Percentiles rank a stretch among this genome's conserved stretches.
phyloP scores from a whole-genome alignment of 1,139 yeast genomes.

The Yamadazyma pseudoaaseri region DNA sequence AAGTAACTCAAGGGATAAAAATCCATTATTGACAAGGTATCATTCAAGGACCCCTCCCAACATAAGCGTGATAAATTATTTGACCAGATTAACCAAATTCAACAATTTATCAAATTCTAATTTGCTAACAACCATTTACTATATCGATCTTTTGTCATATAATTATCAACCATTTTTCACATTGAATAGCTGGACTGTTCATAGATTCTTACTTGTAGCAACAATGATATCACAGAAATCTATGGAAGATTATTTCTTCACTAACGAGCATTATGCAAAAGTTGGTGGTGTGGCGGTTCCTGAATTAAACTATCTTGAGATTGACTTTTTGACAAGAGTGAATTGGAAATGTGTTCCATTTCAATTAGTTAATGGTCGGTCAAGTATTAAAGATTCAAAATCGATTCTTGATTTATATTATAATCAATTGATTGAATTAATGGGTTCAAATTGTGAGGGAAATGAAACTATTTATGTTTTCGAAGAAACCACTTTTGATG shows the following conservation, averaged over 20 bases:
- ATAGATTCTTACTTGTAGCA: slow-evolving; percentile 84
- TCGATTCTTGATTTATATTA: slow-evolving; percentile 60
- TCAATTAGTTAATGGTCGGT: slow-evolving; percentile 28
- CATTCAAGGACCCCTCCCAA: slow-evolving; percentile 92
- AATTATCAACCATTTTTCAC: slow-evolving; percentile 77
- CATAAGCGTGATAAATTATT: slow-evolving; percentile 76
- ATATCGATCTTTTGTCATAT: slow-evolving; percentile 79
- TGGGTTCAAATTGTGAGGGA: slow-evolving; percentile 42
- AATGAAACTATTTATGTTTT: slow-evolving; percentile 15
- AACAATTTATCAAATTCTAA: slow-evolving; percentile 84
- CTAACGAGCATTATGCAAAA: slow-evolving; percentile 90
- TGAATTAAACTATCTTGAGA: slow-evolving; percentile 84
- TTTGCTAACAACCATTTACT: slow-evolving; percentile 76
- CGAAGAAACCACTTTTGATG: slow-evolving; percentile 9
- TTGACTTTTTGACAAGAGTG: slow-evolving; percentile 80
- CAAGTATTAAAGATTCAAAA: slow-evolving; percentile 33
- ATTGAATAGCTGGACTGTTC: slow-evolving; percentile 88
- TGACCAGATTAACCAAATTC: slow-evolving; percentile 75
- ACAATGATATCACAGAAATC: slow-evolving; percentile 92
- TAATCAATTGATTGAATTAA: slow-evolving; percentile 56
- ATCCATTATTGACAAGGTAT: slow-evolving; percentile 66
- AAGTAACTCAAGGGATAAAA: slow-evolving; percentile 17
- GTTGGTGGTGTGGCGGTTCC: slow-evolving; percentile 91
- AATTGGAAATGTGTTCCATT: slow-evolving; percentile 60
- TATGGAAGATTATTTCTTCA: slow-evolving; percentile 89